Conservation (phyloP, 192 early-diverging fungal species). For the Umbelopsis ramanniana region DNA sequence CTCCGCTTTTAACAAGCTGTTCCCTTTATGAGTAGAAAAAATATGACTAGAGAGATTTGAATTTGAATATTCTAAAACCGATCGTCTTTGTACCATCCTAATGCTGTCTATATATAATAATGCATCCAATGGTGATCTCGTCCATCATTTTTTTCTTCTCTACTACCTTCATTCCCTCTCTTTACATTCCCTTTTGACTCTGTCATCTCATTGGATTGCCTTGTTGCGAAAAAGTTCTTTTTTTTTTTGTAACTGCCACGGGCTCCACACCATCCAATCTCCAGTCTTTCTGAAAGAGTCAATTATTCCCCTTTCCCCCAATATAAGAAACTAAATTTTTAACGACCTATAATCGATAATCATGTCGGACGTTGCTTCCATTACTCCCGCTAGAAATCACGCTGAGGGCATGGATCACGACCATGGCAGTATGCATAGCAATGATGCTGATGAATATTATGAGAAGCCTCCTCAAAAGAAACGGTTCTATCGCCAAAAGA, state of each 20-base stretch:
- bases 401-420: slow-evolving; percentile 19
- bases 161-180: background rate
- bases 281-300: background rate
- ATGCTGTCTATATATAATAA: background rate
- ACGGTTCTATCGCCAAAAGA: slow-evolving; percentile 54
- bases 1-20: background rate
- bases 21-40: slow-evolving; percentile 15
- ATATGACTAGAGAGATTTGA: slow-evolving; percentile 7
- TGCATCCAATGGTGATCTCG: background rate
- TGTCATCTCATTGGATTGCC: background rate
- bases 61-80: slow-evolving; percentile 14
- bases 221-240: too few relatives aligned
- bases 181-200: background rate
- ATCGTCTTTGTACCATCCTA: background rate
- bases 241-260: too few relatives aligned
- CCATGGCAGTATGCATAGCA: background rate
- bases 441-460: slow-evolving; percentile 42
- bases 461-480: slow-evolving; percentile 44
- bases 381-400: slow-evolving; percentile 14
- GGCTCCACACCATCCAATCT: background rate
- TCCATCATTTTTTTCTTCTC: background rate
- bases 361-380: slow-evolving; percentile 17
- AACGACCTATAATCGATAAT: background rate
- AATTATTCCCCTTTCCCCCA: background rate
- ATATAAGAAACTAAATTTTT: background rate